Evolutionary conservation across 257 asterid species (phyloP).

Genomic region (Gardenia jasminoides): DNA sequence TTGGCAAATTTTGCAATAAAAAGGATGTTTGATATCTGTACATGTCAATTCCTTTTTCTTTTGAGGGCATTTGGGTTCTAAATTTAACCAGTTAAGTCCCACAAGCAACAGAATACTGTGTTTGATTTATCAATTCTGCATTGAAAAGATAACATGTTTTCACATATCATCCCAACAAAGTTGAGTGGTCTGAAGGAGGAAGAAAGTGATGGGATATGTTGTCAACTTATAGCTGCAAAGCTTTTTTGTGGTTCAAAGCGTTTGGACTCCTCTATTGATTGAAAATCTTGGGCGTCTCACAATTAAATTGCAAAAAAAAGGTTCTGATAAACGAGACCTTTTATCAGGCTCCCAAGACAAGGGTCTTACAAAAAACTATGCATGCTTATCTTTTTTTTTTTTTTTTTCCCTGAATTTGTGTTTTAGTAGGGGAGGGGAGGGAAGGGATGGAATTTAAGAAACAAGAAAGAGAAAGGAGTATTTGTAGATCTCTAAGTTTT

Average conservation of each 20-base stretch:
- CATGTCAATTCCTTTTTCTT: not conserved
- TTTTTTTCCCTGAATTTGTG: no score
- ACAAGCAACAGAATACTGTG: not conserved
- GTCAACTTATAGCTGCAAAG: not conserved
- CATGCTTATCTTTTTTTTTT: no score
- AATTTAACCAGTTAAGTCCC: not conserved
- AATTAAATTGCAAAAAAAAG: not conserved
- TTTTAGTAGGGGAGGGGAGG: no score
- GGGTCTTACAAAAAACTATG: no score
- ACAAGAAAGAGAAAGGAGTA: no score
- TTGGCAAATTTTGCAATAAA: not conserved
- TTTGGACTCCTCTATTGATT: not conserved
- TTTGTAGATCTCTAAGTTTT: no score
- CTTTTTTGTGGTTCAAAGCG: not conserved
- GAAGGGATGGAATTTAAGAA: no score
- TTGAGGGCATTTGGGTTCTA: not conserved
- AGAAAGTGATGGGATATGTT: slow-evolving; percentile 13
- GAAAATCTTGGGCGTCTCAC: not conserved
- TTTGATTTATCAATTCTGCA: not conserved
- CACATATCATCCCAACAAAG: slow-evolving; percentile 4
- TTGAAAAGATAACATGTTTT: slow-evolving; percentile 10
- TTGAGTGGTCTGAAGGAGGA: slow-evolving; percentile 2
- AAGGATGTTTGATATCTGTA: not conserved
- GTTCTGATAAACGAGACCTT: not conserved
- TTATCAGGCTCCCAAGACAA: no score